phyloP scores from a whole-genome alignment of 2,329 filamentous ascomycete genomes.

The Talaromyces sp. region DNA sequence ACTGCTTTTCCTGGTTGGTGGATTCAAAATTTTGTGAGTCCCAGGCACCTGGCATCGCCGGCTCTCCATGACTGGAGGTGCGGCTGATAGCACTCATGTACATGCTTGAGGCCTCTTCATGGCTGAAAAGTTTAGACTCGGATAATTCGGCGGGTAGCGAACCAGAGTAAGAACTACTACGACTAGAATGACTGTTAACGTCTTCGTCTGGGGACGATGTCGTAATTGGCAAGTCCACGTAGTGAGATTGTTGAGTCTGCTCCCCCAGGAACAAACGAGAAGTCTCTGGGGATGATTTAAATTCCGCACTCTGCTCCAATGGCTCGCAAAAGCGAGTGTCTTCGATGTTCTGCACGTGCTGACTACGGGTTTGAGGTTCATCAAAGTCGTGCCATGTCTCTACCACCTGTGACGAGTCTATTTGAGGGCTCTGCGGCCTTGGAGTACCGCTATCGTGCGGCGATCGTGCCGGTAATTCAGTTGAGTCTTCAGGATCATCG shows the following conservation, averaged over 20 bases:
- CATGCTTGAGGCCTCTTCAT: slow-evolving; percentile 48
- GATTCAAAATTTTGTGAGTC: slow-evolving; percentile 24
- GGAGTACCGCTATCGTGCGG: slow-evolving; percentile 19
- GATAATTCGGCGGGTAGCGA: slow-evolving; percentile 33
- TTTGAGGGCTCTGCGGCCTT: slow-evolving; percentile 17
- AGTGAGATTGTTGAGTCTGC: slow-evolving; percentile 1
- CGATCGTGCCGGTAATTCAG: slow-evolving; percentile 14
- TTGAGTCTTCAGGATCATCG: slow-evolving; percentile 27
- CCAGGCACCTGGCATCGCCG: slow-evolving; percentile 42
- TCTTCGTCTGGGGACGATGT: background rate
- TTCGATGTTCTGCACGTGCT: background rate
- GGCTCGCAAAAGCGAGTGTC: background rate
- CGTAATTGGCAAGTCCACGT: background rate
- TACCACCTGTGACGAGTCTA: slow-evolving; percentile 10
- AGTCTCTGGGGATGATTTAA: background rate
- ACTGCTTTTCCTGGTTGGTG: background rate
- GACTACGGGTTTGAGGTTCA: background rate
- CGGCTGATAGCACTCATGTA: slow-evolving; percentile 55
- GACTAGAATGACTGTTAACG: slow-evolving; percentile 16
- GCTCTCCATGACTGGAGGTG: slow-evolving; percentile 24
- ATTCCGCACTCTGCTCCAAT: background rate
- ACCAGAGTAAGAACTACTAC: slow-evolving; percentile 20
- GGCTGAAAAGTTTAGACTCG: slow-evolving; percentile 44
- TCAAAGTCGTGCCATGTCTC: slow-evolving; percentile 10
- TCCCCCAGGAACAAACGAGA: background rate